phyloP scores from a whole-genome alignment of 768 basidiomycete genomes.

The Phanerochaete sordida region DNA sequence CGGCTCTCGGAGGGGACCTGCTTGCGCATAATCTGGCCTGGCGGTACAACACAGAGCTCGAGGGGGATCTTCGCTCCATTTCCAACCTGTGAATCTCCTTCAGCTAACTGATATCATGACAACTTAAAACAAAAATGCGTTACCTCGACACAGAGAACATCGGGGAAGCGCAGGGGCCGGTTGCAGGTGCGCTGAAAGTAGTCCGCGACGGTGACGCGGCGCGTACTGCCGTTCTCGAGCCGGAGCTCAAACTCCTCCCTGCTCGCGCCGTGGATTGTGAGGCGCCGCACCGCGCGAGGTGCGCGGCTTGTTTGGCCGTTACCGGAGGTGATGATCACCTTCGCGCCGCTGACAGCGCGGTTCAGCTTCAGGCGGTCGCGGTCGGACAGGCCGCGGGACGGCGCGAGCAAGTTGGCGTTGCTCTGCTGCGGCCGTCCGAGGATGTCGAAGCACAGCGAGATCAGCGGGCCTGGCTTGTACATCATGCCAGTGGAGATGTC shows the following conservation, averaged over 20 bases:
- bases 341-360: conserved; percentile 52
- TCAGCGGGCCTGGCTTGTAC: conserved; percentile 62
- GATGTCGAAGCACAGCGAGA: conserved; percentile 56
- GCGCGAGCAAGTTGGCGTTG: conserved; percentile 33
- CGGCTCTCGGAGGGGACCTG: conserved; percentile 68
- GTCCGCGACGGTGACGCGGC: conserved; percentile 49
- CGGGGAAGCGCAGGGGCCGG: conserved; percentile 52
- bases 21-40: conserved; percentile 70
- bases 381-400: conserved; percentile 41
- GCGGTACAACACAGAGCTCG: conserved; percentile 58
- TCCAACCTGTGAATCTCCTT: conserved; percentile 63
- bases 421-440: conserved; percentile 30
- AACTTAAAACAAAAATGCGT: too few relatives aligned
- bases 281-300: conserved; percentile 59
- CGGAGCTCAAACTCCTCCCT: conserved; percentile 43
- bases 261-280: conserved; percentile 50
- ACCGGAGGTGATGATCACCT: conserved; percentile 38
- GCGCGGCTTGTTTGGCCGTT: conserved; percentile 23
- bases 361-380: conserved; percentile 50
- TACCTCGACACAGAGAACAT: conserved; percentile 69
- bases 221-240: conserved; percentile 48
- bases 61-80: conserved; percentile 61
- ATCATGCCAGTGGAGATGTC: conserved; percentile 77
- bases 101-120: too few relatives aligned
- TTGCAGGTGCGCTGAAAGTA: conserved; percentile 58